Evolutionary conservation across 306 rosid species (phyloP).

Genomic region (Castanea sativa): DNA sequence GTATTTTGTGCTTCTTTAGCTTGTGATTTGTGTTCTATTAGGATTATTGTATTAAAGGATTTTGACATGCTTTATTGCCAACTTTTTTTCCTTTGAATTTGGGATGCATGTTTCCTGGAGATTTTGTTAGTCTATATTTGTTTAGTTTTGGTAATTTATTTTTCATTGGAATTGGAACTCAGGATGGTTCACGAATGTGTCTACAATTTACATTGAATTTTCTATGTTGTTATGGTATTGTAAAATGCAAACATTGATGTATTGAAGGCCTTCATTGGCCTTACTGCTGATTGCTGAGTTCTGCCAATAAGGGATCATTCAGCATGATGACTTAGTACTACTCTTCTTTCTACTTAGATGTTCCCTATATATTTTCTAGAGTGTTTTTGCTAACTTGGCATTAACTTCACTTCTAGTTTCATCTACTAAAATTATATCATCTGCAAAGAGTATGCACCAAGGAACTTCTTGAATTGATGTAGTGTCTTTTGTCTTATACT

Average conservation of each 20-base stretch:
- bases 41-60: conserved; percentile 15
- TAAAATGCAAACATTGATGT: background rate
- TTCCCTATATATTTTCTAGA: background rate
- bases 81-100: conserved; percentile 3
- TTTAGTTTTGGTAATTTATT: background rate
- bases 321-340: conserved; percentile 23
- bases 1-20: conserved; percentile 3
- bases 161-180: background rate
- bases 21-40: conserved; percentile 11
- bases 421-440: too few relatives aligned
- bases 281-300: conserved; percentile 42
- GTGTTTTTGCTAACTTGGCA: too few relatives aligned
- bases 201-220: background rate
- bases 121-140: conserved; percentile 15
- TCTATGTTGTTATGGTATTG: background rate
- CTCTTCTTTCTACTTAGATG: background rate
- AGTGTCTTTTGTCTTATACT: background rate
- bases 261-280: conserved; percentile 24
- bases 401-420: too few relatives aligned
- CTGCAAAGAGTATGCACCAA: too few relatives aligned
- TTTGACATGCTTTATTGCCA: conserved; percentile 23
- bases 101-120: conserved; percentile 11
- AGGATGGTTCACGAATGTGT: background rate
- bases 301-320: conserved; percentile 39
- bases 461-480: too few relatives aligned